Evolutionary conservation across 441 rosid genomes (phyloP), one percentile per base, ranked within the genome.

Genomic region (Arabidopsis hybrid): DNA sequence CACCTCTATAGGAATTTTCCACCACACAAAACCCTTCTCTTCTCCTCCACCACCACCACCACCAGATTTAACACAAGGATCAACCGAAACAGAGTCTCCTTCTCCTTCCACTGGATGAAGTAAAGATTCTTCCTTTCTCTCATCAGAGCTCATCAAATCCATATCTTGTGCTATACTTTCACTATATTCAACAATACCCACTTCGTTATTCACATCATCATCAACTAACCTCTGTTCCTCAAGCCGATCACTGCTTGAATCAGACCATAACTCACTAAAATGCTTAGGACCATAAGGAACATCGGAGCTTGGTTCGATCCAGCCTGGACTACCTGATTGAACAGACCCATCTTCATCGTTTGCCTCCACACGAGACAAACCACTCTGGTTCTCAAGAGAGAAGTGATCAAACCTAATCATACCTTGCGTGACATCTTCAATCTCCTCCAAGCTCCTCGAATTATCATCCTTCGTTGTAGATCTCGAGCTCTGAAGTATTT

Each of bases 1-100:
- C 68, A 92, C 51, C 77, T 90, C 92, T 16, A 86, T 76, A 9
- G 97, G 97, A 69, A 90, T 79, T 78, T 88, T 92, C 97, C 96
- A 92, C 97, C 93, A 92, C 8, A 65, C 84, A 34, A 82, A 73
- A 0, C 49, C 71, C 47, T 67, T 81, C 71, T 73, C 82, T 59
- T 77, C 83, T 62, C 76, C 74, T 50, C 43, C 89, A 7, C 52
- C 52, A 16, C 13, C 83, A 78, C 67, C 83, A 78, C 69, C 84
- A n/a, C 36, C 74, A 42, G 82, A 65, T 36, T 70, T 43, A 36
- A 50, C 78, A 71, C 47, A 65, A 17, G 64, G 45, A 56, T 71
- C 85, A 4, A 61, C 61, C 0, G 80, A 77, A 73, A 65, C 77
- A 75, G 57, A 52, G 13, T 65, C 70, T 42, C 53, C 36, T 60